Percentiles rank a stretch among this genome's conserved stretches.
Evolutionary conservation across 225 moss, liverwort and hornwort genomes (phyloP).

Genomic region (Climacium dendroides): DNA sequence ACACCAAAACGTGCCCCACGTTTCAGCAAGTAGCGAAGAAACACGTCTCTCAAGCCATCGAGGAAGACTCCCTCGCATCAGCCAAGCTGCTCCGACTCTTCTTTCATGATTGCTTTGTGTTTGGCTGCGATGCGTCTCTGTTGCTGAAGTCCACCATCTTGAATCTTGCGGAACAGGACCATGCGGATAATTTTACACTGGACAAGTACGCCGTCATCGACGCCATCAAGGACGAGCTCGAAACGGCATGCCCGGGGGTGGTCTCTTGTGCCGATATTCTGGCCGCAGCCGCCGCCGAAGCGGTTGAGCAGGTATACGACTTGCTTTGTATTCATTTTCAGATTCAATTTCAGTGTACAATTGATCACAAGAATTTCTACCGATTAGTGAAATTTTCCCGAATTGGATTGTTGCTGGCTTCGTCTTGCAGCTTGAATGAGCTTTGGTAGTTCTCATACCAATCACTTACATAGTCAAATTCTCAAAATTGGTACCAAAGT

Average conservation of each 20-base stretch:
- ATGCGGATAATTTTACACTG: not conserved
- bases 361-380: not conserved
- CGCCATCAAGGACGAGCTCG: not conserved
- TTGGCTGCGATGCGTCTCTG: not conserved
- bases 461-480: not conserved
- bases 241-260: not conserved
- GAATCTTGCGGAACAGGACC: not conserved
- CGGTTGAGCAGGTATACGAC: not conserved
- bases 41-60: not conserved
- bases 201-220: not conserved
- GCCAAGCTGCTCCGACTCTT: not conserved
- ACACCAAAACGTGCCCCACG: not conserved
- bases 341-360: not conserved
- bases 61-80: not conserved
- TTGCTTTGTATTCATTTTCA: not conserved
- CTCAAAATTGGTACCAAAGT: not conserved
- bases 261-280: not conserved
- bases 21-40: not conserved
- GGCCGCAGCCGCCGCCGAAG: not conserved
- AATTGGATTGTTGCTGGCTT: not conserved
- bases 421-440: not conserved
- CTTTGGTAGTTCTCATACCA: not conserved
- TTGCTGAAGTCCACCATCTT: not conserved
- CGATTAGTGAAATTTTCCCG: not conserved
- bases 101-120: not conserved